Evolutionary conservation across 2,329 filamentous ascomycete species (phyloP).

Genomic region (Microsporum audouinii): DNA sequence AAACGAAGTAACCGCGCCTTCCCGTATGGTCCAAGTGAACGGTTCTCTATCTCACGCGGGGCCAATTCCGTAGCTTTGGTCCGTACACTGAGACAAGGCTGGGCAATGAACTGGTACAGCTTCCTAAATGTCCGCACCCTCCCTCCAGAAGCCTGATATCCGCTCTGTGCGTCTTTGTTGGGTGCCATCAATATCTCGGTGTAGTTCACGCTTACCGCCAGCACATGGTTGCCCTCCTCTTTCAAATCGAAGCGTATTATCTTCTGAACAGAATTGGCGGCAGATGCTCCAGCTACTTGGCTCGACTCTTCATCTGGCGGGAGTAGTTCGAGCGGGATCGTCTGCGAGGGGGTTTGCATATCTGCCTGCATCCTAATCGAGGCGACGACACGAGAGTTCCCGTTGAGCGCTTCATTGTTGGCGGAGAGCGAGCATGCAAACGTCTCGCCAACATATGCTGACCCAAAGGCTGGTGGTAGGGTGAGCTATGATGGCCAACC

Average conservation of each 20-base stretch:
- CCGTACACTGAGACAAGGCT: constrained; percentile 76
- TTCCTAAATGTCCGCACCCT: constrained; percentile 82
- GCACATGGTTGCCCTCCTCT: constrained; percentile 85
- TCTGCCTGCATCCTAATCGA: constrained; percentile 78
- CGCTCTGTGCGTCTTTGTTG: constrained; percentile 26
- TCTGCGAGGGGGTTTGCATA: constrained; percentile 82
- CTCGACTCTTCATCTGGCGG: constrained; percentile 42
- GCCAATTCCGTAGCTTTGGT: constrained; percentile 68
- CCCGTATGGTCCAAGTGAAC: constrained; percentile 35
- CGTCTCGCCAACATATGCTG: constrained; percentile 87
- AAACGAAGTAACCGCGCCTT: constrained; percentile 42
- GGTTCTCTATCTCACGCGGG: constrained; percentile 35
- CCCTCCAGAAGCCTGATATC: constrained; percentile 40
- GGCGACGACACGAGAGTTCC: constrained; percentile 44
- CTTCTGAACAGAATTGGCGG: constrained; percentile 56
- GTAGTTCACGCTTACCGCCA: constrained; percentile 88
- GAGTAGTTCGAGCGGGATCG: constrained; percentile 50
- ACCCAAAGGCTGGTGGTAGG: constrained; percentile 81
- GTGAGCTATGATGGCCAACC: constrained; percentile 45
- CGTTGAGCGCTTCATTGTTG: constrained; percentile 63
- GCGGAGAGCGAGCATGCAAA: constrained; percentile 91
- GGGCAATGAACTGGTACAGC: constrained; percentile 91
- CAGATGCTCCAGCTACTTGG: constrained; percentile 24
- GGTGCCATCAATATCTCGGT: constrained; percentile 58
- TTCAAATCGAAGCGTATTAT: constrained; percentile 79